Evolutionary conservation across 306 rosid genomes (phyloP).

Genomic region (Dicorynia guianensis): DNA sequence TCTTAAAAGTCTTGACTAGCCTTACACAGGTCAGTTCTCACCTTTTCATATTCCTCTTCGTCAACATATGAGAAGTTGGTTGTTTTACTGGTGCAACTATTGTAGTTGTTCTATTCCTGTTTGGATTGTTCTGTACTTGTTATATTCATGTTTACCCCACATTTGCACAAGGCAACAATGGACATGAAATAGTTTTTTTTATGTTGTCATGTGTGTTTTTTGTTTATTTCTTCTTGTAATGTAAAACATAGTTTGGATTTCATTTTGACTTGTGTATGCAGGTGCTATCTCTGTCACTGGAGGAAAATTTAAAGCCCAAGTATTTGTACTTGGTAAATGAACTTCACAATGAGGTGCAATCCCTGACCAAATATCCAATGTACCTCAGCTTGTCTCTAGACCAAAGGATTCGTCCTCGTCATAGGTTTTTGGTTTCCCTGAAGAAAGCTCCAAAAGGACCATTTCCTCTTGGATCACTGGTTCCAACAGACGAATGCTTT

Average conservation of each 20-base stretch:
- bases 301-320: constrained; percentile 93
- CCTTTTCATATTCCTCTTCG: constrained; percentile 25
- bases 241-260: constrained; percentile 22
- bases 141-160: not conserved
- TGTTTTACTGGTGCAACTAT: constrained; percentile 6
- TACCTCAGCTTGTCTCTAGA: constrained; percentile 94
- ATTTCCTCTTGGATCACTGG: constrained; percentile 86
- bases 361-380: constrained; percentile 94
- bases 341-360: constrained; percentile 84
- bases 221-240: not conserved
- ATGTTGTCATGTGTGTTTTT: not conserved
- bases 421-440: constrained; percentile 82
- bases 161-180: constrained; percentile 14
- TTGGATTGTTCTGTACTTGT: constrained; percentile 11
- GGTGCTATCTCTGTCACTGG: constrained; percentile 93
- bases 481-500: constrained; percentile 91
- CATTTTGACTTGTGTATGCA: constrained; percentile 47
- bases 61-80: constrained; percentile 10
- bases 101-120: constrained; percentile 27
- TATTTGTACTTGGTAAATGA: constrained; percentile 91
- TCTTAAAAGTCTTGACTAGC: constrained; percentile 88
- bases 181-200: constrained; percentile 11
- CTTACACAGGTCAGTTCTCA: constrained; percentile 78
- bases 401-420: constrained; percentile 99
- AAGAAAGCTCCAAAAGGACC: constrained; percentile 99